Evolutionary conservation across 192 early-diverging fungal genomes (phyloP).

Genomic region (Linderina pennispora): DNA sequence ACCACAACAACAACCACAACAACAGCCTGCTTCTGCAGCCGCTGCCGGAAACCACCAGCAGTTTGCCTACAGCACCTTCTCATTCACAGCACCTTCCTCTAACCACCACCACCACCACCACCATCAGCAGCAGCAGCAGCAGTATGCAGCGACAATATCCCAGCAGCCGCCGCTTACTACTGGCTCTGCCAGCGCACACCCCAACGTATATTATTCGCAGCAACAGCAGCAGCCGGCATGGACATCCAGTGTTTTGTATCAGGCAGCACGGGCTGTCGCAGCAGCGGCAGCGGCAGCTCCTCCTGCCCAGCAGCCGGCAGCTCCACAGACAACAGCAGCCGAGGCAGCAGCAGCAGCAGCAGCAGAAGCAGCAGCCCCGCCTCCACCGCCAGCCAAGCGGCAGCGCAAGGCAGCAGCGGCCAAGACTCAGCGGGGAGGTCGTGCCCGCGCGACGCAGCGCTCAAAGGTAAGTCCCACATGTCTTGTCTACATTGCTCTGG

Average conservation of each 20-base stretch:
- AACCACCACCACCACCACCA: no score
- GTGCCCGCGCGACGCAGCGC: constrained; percentile 31
- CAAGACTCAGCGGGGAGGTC: constrained; percentile 12
- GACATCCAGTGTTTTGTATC: constrained; percentile 35
- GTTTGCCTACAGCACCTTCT: no score
- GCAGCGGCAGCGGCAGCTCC: no score
- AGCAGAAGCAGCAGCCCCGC: neutral
- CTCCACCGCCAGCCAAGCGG: constrained; percentile 11
- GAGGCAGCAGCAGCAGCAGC: constrained; percentile 4
- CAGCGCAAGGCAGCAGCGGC: constrained; percentile 11
- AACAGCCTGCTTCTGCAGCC: constrained; percentile 2
- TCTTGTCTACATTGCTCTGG: neutral
- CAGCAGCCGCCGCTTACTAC: no score
- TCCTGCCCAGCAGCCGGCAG: no score
- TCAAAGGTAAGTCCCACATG: constrained; percentile 10
- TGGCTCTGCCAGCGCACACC: no score
- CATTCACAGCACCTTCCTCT: no score
- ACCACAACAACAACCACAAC: constrained; percentile 7
- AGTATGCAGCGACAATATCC: no score
- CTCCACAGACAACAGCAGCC: neutral
- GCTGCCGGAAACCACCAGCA: no score
- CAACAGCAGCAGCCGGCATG: constrained; percentile 12
- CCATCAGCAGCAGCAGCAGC: no score
- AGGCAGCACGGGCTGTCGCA: constrained; percentile 41
- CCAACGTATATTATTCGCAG: no score